phyloP scores from a whole-genome alignment of 2,329 filamentous ascomycete genomes.

The Nothophaeocryptopus gaeumannii region DNA sequence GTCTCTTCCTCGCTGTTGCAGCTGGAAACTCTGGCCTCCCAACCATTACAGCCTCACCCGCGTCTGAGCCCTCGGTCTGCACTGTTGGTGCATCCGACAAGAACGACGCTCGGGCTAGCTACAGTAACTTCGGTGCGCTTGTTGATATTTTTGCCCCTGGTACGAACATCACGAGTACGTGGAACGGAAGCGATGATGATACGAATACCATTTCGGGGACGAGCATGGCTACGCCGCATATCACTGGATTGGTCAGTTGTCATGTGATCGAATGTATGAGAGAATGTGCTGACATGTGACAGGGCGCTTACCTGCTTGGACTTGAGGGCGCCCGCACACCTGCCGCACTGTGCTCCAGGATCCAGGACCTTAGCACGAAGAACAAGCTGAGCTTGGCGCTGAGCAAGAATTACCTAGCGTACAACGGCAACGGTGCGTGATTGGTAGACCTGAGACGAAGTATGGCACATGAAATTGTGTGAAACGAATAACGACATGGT shows the following conservation, averaged over 20 bases:
- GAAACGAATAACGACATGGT: too few species aligned
- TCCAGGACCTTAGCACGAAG: slow-evolving; percentile 45
- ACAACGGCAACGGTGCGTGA: slow-evolving; percentile 47
- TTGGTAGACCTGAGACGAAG: not conserved
- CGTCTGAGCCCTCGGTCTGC: slow-evolving; percentile 33
- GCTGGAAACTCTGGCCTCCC: slow-evolving; percentile 38
- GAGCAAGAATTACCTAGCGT: slow-evolving; percentile 54
- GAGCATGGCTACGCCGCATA: slow-evolving; percentile 65
- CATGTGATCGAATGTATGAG: too few species aligned
- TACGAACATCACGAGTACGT: slow-evolving; percentile 44
- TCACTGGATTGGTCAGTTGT: slow-evolving; percentile 55
- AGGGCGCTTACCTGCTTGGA: slow-evolving; percentile 64
- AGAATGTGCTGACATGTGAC: too few species aligned
- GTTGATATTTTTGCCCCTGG: slow-evolving; percentile 49
- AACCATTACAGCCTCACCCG: slow-evolving; percentile 34
- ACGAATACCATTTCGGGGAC: slow-evolving; percentile 55
- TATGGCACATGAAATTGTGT: too few species aligned
- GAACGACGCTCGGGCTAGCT: slow-evolving; percentile 35
- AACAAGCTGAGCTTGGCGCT: slow-evolving; percentile 30
- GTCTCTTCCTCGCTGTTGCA: slow-evolving; percentile 42
- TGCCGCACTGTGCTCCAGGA: slow-evolving; percentile 44
- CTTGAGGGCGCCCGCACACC: slow-evolving; percentile 47
- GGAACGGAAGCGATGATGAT: slow-evolving; percentile 45
- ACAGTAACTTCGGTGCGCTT: slow-evolving; percentile 41
- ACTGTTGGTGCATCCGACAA: slow-evolving; percentile 38